Evolutionary conservation across 1,284 basidiomycete species (phyloP).

Genomic region (Lentinula novae-zelandiae): DNA sequence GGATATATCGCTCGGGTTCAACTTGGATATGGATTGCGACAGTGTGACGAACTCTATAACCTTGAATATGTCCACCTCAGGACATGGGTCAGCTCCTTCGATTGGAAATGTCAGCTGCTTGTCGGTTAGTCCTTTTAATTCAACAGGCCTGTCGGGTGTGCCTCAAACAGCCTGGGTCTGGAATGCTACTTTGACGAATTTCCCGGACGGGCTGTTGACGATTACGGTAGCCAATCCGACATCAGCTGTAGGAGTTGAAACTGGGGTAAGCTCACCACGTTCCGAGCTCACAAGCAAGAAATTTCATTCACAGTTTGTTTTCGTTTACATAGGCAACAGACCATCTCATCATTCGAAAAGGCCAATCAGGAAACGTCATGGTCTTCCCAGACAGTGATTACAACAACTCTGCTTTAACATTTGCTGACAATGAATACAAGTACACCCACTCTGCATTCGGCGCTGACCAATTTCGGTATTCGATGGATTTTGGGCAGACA

Average conservation of each 20-base stretch:
- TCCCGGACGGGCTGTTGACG: constrained; percentile 78
- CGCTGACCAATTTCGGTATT: constrained; percentile 85
- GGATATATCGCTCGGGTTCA: constrained; percentile 76
- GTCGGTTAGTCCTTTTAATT: constrained; percentile 42
- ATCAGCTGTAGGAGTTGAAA: constrained; percentile 37
- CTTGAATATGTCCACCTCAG: constrained; percentile 66
- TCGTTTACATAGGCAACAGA: constrained; percentile 49
- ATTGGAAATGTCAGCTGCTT: constrained; percentile 43
- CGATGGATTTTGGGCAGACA: constrained; percentile 78
- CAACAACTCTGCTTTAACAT: constrained; percentile 52
- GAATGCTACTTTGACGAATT: constrained; percentile 65
- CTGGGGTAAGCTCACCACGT: constrained; percentile 41
- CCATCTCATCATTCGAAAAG: constrained; percentile 79
- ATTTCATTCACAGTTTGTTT: constrained; percentile 16
- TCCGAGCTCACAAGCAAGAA: background rate
- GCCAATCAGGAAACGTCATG: constrained; percentile 69
- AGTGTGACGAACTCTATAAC: constrained; percentile 59
- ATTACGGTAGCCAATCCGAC: constrained; percentile 63
- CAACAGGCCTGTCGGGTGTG: constrained; percentile 48
- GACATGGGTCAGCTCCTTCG: constrained; percentile 49
- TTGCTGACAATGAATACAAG: constrained; percentile 59
- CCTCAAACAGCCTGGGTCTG: constrained; percentile 65
- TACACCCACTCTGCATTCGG: constrained; percentile 81
- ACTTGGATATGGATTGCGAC: constrained; percentile 68
- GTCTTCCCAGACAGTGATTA: constrained; percentile 82